Percentiles rank a stretch among this genome's conserved stretches.
Evolutionary conservation across 116 monocot species (phyloP).

Genomic region (Iris pallida): DNA sequence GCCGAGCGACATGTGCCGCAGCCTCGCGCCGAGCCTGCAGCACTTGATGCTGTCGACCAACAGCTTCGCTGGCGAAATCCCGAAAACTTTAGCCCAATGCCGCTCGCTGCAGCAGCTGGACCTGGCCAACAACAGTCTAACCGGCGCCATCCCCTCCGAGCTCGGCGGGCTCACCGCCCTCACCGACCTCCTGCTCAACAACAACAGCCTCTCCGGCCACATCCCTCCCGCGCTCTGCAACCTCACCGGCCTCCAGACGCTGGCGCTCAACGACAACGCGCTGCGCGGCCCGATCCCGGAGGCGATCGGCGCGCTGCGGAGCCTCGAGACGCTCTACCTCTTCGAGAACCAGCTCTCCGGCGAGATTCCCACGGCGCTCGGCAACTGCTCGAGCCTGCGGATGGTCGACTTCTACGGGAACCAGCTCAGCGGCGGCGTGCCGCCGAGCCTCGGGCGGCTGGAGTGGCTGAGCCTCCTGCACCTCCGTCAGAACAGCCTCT

Average conservation of each 20-base stretch:
- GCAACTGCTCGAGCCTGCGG: constrained; percentile 62
- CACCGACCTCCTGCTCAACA: constrained; percentile 81
- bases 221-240: constrained; percentile 49
- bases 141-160: constrained; percentile 47
- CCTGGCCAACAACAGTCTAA: constrained; percentile 67
- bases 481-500: constrained; percentile 66
- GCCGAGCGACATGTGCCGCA: constrained; percentile 46
- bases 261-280: constrained; percentile 64
- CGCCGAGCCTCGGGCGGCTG: constrained; percentile 43
- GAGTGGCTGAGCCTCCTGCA: constrained; percentile 60
- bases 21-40: constrained; percentile 26
- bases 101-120: constrained; percentile 45
- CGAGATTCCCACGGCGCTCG: constrained; percentile 53
- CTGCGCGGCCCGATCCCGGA: constrained; percentile 49
- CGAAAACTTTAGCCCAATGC: constrained; percentile 41
- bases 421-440: constrained; percentile 60
- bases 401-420: constrained; percentile 87
- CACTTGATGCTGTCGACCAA: constrained; percentile 67
- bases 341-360: constrained; percentile 85
- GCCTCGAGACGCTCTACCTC: constrained; percentile 63
- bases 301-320: constrained; percentile 38
- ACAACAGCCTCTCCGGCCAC: constrained; percentile 68
- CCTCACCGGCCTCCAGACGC: constrained; percentile 46
- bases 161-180: constrained; percentile 57
- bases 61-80: constrained; percentile 57